Evolutionary conservation across 371 early-diverging fungal species (phyloP), one percentile per base, ranked within the genome.

Genomic region (Thermomucor indicae-seudaticae): DNA sequence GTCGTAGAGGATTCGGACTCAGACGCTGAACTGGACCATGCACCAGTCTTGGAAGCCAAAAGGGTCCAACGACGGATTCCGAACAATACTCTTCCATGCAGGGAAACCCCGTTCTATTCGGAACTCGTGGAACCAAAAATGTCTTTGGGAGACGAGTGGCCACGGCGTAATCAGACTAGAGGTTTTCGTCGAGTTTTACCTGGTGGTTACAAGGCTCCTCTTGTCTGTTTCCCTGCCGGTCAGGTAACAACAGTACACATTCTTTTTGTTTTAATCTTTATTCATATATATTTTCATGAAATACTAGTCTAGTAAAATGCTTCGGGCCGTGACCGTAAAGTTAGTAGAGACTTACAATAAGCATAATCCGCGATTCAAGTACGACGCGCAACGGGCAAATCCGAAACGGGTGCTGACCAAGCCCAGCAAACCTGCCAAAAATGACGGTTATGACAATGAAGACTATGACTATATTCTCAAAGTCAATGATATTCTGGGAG

Each of bases 401-500:
- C 96, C 96, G 4, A 85, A 92, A 17, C 75, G 98, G 23, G 91
- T 93, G 3, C 67, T 98, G 39, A 98, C 98, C 6, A 92, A 95
- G 51, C 97, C 97, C 0, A 88, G 89, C 25, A 92, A 93, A 55
- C 90, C 92, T 4, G 80, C 77, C 19, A 82, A 84, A 54, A 98
- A 98, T 60, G 92, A 95, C 49, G 97, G 97, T 14, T 86, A 76
- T 55, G 98, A 98, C 66, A 98, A 98, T 60, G 91, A 90, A 53
- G 90, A 97, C 58, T 86, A 79, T 53, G 98, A 98, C 64, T 96
- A 95, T 64, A 93, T 98, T 54, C 72, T 98, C 29, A 93, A 93
- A 65, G 97, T 96, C 39, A 94, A 95, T 59, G 96, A 96, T 60
- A 78, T 93, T 12, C 51, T 75, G 8, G 97, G 97, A 4, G 79